Base-by-base conservation (phyloP, 371 early-diverging fungal species). In the Lichtheimia corymbifera region DNA sequence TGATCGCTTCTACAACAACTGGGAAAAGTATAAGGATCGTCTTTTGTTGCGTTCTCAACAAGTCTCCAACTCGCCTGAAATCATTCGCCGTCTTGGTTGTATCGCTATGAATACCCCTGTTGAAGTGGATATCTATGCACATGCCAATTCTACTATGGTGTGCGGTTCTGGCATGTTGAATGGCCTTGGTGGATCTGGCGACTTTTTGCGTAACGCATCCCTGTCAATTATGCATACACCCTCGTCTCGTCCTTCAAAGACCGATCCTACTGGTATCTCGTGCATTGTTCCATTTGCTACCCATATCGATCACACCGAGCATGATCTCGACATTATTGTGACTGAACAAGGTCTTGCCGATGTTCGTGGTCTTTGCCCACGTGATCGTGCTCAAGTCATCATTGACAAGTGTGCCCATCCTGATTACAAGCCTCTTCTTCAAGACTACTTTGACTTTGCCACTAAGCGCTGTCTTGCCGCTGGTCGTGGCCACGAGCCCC, bases 51-150 rank as follows among this genome's bases (percentile, higher is more conserved):
- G 83, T 64, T 76, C 78, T 41, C 83, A 79, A 62, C 80, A 79
- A 63, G 83, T 82, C 40, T 76, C 76, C 55, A 82, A 82, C 63
- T 76, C 78, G 17, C 83, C 83, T 28, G 83, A 82, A 62, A 50
- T 79, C 40, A 82, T 82, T 55, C 74, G 83, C 58, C 70, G 83
- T 60, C 69, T 82, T 27, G 83, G 83, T 14, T 72, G 73, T 64
- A 79, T 82, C 53, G 83, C 80, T 24, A 82, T 82, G 83, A 82
- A 82, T 55, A 82, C 80, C 1, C 80, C 83, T 53, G 77, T 82
- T 49, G 83, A 82, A 68, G 76, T 82, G 44, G 83, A 82, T 59
- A 82, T 82, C 44, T 82, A 82, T 42, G 83, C 73, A 24, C 83
- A 82, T 58, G 80, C 78, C 51, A 82, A 82, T 60, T 82, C 80